Evolutionary conservation across 2,329 filamentous ascomycete genomes (phyloP).

Genomic region (Tolypocladium album): DNA sequence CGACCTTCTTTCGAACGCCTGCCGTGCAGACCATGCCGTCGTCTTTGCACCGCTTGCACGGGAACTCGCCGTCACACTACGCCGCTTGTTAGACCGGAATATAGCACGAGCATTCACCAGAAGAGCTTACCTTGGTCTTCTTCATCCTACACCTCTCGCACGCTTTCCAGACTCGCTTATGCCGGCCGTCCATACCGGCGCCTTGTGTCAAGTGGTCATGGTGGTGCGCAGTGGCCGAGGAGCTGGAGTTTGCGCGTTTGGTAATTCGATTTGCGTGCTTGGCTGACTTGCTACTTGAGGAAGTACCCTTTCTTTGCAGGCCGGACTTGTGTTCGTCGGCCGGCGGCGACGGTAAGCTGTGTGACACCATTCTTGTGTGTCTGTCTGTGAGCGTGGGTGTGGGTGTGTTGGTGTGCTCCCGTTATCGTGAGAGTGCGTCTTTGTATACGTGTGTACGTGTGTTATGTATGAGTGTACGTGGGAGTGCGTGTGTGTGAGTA

Average conservation of each 20-base stretch:
- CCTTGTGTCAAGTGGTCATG: constrained; percentile 23
- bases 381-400: background rate
- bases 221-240: constrained; percentile 22
- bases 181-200: constrained; percentile 38
- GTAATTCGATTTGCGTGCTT: constrained; percentile 40
- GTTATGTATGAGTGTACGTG: background rate
- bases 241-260: constrained; percentile 35
- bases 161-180: constrained; percentile 57
- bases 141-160: constrained; percentile 59
- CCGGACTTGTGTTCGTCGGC: constrained; percentile 33
- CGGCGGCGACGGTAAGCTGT: constrained; percentile 40
- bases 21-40: constrained; percentile 54
- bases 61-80: constrained; percentile 55
- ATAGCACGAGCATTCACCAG: background rate
- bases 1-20: constrained; percentile 55
- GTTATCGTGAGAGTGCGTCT: background rate
- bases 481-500: background rate
- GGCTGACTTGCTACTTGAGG: constrained; percentile 17
- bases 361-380: constrained; percentile 28
- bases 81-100: background rate
- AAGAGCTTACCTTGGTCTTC: constrained; percentile 51
- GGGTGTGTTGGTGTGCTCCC: background rate
- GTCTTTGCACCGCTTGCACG: constrained; percentile 56
- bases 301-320: constrained; percentile 24
- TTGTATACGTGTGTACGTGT: background rate